Evolutionary conservation across 495 filamentous ascomycete genomes (phyloP).

Genomic region (Daldinia grandis): DNA sequence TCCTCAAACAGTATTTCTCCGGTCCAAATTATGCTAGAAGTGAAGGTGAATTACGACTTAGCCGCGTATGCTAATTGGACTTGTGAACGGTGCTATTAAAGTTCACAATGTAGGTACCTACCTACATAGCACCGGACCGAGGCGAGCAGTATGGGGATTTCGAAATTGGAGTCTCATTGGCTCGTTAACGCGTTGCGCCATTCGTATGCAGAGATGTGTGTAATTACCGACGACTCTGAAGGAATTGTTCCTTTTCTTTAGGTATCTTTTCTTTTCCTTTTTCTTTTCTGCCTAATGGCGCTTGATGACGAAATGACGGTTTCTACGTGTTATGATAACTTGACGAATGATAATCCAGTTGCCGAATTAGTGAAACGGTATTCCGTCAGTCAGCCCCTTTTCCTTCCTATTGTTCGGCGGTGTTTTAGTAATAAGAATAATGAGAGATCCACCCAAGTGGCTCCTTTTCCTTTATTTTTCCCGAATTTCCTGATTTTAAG

Average conservation of each 20-base stretch:
- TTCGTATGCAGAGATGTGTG: background rate
- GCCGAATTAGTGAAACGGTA: constrained; percentile 11
- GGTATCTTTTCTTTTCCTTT: background rate
- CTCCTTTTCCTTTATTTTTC: constrained; percentile 9
- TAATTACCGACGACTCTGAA: background rate
- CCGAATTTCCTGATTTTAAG: constrained; percentile 27
- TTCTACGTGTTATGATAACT: background rate
- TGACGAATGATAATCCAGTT: constrained; percentile 14
- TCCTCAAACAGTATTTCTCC: constrained; percentile 18
- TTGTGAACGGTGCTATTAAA: background rate
- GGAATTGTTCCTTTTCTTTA: background rate
- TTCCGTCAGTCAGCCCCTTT: constrained; percentile 1
- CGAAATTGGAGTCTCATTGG: background rate
- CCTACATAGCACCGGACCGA: background rate
- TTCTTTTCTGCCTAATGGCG: background rate
- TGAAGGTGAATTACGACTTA: constrained; percentile 2
- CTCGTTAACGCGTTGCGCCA: background rate
- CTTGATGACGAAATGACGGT: constrained; percentile 7
- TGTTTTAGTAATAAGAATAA: background rate
- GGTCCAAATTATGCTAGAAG: background rate
- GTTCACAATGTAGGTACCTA: background rate
- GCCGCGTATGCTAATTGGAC: background rate
- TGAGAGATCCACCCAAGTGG: constrained; percentile 5
- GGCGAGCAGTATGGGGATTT: background rate
- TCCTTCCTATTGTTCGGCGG: background rate